Percentiles rank a stretch among this genome's conserved stretches.
These are phyloP conservation scores for Suillus clintonianus DNA, from an alignment of 768 basidiomycete genomes.

Conservation along the genomic window DNA sequence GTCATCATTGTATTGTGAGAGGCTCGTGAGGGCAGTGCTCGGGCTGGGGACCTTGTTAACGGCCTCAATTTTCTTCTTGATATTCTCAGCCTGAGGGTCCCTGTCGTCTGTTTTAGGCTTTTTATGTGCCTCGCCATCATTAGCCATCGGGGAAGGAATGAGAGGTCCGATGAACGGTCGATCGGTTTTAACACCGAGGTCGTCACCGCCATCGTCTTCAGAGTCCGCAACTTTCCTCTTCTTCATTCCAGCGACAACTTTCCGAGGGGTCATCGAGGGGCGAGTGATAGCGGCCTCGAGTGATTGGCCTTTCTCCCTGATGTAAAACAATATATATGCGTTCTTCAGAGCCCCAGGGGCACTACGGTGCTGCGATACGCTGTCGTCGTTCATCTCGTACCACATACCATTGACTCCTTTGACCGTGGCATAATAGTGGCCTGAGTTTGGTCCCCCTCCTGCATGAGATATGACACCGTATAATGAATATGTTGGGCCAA, in stretches of 20 bases:
- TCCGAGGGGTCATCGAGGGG: conserved; percentile 32
- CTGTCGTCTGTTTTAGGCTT: conserved; percentile 22
- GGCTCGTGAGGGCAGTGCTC: conserved; percentile 37
- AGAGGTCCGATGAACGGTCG: conserved; percentile 66
- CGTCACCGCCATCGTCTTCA: conserved; percentile 47
- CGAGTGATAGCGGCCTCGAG: conserved; percentile 59
- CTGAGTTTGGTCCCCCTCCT: conserved; percentile 90
- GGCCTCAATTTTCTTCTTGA: conserved; percentile 58
- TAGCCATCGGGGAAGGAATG: conserved; percentile 49
- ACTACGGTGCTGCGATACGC: conserved; percentile 46
- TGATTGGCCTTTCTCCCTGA: conserved; percentile 75
- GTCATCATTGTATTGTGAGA: conserved; percentile 45
- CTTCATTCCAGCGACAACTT: conserved; percentile 50
- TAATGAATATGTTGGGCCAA: conserved; percentile 78
- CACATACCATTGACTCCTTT: conserved; percentile 70
- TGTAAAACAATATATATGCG: conserved; percentile 94
- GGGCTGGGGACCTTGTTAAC: conserved; percentile 24
- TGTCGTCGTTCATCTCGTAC: conserved; percentile 95
- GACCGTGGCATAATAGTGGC: conserved; percentile 91
- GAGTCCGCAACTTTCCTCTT: conserved; percentile 54
- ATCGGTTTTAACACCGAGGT: conserved; percentile 50
- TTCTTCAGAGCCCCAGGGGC: conserved; percentile 66
- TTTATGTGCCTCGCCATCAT: conserved; percentile 16
- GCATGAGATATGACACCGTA: conserved; percentile 94
- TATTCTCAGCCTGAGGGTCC: conserved; percentile 56